These are phyloP conservation scores for Pseudonitzschia multistriata DNA, from an alignment of 108 stramenopile genomes.

Conservation along the genomic window DNA sequence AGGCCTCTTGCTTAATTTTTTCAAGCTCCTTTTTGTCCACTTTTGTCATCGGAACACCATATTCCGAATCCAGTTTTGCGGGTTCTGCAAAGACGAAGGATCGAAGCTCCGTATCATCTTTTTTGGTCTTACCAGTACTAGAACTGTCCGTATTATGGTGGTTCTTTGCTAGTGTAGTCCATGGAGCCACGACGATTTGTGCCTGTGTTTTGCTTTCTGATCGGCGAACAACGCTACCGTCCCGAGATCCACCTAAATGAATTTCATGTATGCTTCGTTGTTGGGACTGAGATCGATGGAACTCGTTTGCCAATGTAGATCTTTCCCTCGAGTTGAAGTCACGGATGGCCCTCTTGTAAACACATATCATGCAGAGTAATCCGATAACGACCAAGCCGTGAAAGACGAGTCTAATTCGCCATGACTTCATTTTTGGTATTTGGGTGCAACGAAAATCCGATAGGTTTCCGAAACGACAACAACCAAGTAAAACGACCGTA, in stretches of 20 bases:
- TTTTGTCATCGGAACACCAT: conserved; percentile 14
- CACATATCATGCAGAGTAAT: not conserved
- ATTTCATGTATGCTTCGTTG: not conserved
- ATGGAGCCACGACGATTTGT: conserved; percentile 21
- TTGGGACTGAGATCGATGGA: not conserved
- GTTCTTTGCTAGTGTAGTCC: conserved; percentile 14
- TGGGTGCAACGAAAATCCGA: too few species aligned
- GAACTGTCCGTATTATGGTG: not conserved
- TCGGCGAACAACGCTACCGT: not conserved
- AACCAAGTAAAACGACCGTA: not conserved
- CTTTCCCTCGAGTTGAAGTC: not conserved
- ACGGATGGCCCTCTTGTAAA: conserved; percentile 9
- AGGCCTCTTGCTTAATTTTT: conserved; percentile 3
- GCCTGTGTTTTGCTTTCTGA: not conserved
- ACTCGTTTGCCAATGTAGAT: not conserved
- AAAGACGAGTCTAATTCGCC: conserved; percentile 1
- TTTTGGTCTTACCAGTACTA: not conserved
- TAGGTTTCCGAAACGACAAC: too few species aligned
- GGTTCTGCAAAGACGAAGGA: conserved; percentile 27
- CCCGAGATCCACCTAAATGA: not conserved
- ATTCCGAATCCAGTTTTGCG: conserved; percentile 2
- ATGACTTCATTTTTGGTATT: not conserved
- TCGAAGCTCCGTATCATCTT: not conserved
- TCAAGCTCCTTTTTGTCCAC: conserved; percentile 4
- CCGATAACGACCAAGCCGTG: not conserved